These are phyloP conservation scores for Purshia tridentata DNA, from an alignment of 306 rosid genomes.

Conservation along the genomic window DNA sequence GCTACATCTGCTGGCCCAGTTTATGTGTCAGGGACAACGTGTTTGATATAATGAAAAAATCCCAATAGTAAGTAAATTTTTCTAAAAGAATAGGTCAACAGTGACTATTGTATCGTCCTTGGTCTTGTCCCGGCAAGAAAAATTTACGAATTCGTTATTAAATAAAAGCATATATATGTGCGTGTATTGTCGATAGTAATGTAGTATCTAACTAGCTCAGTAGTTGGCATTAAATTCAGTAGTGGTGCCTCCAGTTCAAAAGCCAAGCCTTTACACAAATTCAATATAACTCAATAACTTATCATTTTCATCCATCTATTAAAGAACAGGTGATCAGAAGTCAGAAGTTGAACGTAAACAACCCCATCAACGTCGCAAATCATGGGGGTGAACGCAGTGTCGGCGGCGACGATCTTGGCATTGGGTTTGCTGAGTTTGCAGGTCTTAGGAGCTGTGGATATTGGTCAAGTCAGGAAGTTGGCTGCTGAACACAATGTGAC, in stretches of 20 bases:
- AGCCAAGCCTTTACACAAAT: neutral
- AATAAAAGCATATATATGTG: neutral
- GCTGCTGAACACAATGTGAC: slow-evolving; percentile 38
- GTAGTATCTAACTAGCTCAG: neutral
- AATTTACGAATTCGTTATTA: too few relatives aligned
- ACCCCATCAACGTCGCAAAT: neutral
- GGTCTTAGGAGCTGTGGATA: slow-evolving; percentile 25
- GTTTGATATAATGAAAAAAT: too few relatives aligned
- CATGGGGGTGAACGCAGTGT: neutral
- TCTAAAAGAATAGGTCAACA: too few relatives aligned
- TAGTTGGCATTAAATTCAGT: neutral
- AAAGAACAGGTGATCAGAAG: neutral
- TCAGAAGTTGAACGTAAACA: too few relatives aligned
- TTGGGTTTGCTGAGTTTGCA: slow-evolving; percentile 24
- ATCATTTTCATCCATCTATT: neutral
- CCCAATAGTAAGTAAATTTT: too few relatives aligned
- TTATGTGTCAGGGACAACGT: too few relatives aligned
- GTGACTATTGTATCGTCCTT: too few relatives aligned
- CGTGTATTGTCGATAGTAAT: neutral
- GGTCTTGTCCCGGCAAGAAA: too few relatives aligned
- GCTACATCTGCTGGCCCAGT: too few relatives aligned
- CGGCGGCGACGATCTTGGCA: neutral
- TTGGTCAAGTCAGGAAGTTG: slow-evolving; percentile 19
- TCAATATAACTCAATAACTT: too few relatives aligned
- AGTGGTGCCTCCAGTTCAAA: neutral